Evolutionary conservation across 345 rosid genomes (phyloP), one percentile per base, ranked within the genome.

Genomic region (Pelargonium nanum): DNA sequence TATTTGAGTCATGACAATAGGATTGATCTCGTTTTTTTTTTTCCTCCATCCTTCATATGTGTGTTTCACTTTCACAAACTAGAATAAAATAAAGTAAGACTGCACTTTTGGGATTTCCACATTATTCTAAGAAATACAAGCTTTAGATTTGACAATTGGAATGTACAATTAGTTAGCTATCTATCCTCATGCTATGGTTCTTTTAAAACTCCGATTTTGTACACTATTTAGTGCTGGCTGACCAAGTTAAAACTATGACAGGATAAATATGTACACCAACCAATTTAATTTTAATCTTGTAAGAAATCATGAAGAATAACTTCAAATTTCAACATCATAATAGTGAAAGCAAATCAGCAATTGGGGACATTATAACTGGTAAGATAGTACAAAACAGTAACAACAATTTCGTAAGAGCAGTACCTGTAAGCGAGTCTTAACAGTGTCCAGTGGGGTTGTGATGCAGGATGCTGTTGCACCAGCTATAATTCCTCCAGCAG

Each of bases 381-480:
- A 26, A 58, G 24, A n/a, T 24, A 22, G 32, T 19, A 32, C 25
- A 21, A 30, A 19, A 58, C 22, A 0, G 0, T 40, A 45, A 69
- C 28, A 26, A 59, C 66, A 65, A 56, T 44, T 24, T 62, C 50
- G 61, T 63, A 32, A 19, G 16, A 72, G 58, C 57, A 53, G 55
- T 77, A 92, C 99, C 94, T 93, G 97, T 53, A 93, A 72, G 52
- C 97, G 97, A 22, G 97, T 93, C 81, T 93, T 93, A 66, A 93
- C 81, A 24, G 96, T 93, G 78, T 93, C 99, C 75, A 93, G 65
- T 51, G 99, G 99, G 44, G 97, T 89, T 24, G 97, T 89, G 73
- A 93, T 83, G 65, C 86, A 78, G 65, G 99, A 89, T 22, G 99
- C 96, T 58, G 94, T 82, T 62, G 96, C 99, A 68, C 99, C 99